Evolutionary conservation across 2,329 filamentous ascomycete genomes (phyloP).

Genomic region (Beauveria brongniartii): DNA sequence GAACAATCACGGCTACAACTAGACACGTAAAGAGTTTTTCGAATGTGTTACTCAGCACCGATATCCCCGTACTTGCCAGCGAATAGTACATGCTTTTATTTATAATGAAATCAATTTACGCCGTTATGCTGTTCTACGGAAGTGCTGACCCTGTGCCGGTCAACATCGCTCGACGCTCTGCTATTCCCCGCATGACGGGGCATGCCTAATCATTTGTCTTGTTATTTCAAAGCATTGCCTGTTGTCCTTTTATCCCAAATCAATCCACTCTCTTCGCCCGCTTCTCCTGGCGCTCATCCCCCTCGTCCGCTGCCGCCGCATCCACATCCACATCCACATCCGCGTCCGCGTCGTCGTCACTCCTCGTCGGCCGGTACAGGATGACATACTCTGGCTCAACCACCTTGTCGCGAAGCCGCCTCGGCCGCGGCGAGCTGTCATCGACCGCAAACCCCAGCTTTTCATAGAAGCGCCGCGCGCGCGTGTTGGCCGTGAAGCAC

Average conservation of each 20-base stretch:
- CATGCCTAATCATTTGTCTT: background rate
- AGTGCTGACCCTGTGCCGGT: constrained; percentile 6
- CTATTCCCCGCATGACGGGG: background rate
- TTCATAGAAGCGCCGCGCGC: constrained; percentile 52
- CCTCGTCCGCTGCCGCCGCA: background rate
- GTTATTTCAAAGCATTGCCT: background rate
- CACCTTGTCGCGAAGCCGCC: constrained; percentile 44
- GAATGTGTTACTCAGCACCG: constrained; percentile 8
- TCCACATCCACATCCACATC: background rate
- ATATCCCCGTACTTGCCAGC: constrained; percentile 13
- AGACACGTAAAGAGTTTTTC: constrained; percentile 11
- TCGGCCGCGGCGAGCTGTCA: constrained; percentile 44
- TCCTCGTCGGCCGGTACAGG: constrained; percentile 31
- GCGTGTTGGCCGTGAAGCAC: constrained; percentile 55
- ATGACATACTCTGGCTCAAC: constrained; percentile 52
- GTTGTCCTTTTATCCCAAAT: background rate
- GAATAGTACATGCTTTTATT: constrained; percentile 11
- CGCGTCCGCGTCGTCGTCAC: background rate
- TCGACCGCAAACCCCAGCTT: constrained; percentile 50
- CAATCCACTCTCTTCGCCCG: background rate
- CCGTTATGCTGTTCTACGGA: constrained; percentile 10
- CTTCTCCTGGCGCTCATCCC: background rate
- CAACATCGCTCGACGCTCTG: background rate
- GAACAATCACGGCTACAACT: constrained; percentile 1
- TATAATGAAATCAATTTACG: constrained; percentile 8